phyloP scores from a whole-genome alignment of 768 basidiomycete genomes.

The Sutorius australiensis region DNA sequence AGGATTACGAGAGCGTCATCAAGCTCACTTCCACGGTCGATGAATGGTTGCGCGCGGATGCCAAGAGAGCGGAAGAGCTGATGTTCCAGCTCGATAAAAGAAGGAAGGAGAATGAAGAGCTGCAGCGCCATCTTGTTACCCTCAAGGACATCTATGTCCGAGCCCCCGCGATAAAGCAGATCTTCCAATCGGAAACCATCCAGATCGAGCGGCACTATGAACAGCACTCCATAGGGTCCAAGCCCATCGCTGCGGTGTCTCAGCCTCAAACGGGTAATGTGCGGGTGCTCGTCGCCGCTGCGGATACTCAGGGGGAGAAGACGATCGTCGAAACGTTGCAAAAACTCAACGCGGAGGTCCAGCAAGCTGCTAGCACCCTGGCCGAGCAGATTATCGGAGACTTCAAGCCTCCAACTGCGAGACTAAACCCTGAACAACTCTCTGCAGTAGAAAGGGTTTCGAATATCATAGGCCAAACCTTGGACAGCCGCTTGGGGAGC shows the following conservation, averaged over 20 bases:
- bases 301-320: constrained; percentile 5
- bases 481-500: neutral
- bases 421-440: neutral
- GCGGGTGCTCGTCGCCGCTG: neutral
- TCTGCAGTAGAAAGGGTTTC: neutral
- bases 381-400: neutral
- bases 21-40: constrained; percentile 6
- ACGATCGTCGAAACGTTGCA: neutral
- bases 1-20: constrained; percentile 2
- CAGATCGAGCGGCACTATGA: neutral
- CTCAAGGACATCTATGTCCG: constrained; percentile 10
- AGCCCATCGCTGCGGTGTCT: neutral
- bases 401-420: neutral
- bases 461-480: neutral
- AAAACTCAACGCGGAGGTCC: constrained; percentile 12
- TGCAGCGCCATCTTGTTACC: neutral
- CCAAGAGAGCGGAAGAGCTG: constrained; percentile 2
- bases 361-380: constrained; percentile 3
- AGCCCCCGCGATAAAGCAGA: neutral
- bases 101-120: constrained; percentile 8
- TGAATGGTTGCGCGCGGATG: constrained; percentile 6
- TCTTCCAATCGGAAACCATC: neutral
- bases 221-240: neutral
- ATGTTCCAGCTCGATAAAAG: neutral
- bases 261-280: neutral